Percentiles rank a stretch among this genome's conserved stretches.
Evolutionary conservation across 306 rosid species (phyloP).

Genomic region (Casuarina glauca): DNA sequence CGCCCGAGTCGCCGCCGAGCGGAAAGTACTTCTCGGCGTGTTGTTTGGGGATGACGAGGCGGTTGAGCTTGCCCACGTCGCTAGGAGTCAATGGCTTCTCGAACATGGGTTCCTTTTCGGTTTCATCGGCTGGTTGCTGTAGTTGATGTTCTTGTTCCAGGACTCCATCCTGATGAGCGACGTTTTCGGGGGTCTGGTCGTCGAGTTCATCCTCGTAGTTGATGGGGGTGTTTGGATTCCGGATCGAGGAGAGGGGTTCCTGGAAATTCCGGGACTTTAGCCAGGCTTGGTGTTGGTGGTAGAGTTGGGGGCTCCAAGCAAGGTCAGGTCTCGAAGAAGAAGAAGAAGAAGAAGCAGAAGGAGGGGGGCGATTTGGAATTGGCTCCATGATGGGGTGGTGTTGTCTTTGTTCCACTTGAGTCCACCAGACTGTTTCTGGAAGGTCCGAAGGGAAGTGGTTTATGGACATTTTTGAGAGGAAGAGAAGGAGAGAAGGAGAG

Average conservation of each 20-base stretch:
- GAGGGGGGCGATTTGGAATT: conserved; percentile 17
- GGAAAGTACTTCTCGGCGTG: conserved; percentile 94
- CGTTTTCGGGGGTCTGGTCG: neutral
- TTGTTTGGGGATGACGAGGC: conserved; percentile 94
- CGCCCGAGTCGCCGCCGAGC: conserved; percentile 49
- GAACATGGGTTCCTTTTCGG: conserved; percentile 70
- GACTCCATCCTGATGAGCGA: neutral
- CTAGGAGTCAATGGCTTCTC: conserved; percentile 93
- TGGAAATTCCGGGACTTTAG: conserved; percentile 2
- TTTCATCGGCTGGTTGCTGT: neutral
- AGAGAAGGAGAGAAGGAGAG: neutral
- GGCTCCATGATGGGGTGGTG: conserved; percentile 30
- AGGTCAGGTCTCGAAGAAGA: conserved; percentile 16
- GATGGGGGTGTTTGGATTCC: conserved; percentile 9
- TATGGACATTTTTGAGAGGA: conserved; percentile 43
- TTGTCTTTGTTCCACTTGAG: conserved; percentile 26
- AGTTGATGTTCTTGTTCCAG: neutral
- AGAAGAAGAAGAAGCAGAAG: conserved; percentile 10
- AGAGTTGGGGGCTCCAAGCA: conserved; percentile 31
- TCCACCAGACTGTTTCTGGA: conserved; percentile 53
- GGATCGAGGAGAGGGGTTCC: neutral
- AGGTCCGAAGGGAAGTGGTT: conserved; percentile 55
- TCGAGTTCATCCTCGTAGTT: conserved; percentile 28
- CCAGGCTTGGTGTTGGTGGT: conserved; percentile 10
- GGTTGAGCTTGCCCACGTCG: conserved; percentile 95